Evolutionary conservation across 345 rosid species (phyloP), one percentile per base, ranked within the genome.

Genomic region (Cardiospermum halicacabum): DNA sequence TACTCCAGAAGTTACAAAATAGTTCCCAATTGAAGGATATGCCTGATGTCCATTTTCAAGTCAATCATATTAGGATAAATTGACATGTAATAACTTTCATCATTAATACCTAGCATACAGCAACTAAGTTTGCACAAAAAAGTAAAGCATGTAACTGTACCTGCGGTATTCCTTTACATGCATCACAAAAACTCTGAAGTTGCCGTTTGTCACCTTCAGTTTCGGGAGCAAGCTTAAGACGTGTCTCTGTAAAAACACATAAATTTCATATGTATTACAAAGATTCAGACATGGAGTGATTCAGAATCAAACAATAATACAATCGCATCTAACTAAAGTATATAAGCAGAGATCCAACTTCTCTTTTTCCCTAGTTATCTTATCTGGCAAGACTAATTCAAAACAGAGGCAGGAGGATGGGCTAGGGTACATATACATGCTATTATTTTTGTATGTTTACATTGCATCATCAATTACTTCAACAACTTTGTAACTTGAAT

Each of bases 141-240:
- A 56, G 19, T 40, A 58, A 56, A 59, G 31, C 26, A 58, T 13
- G 55, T 43, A n/a, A 13, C n/a, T 12, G 39, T 83, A 91, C 99
- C 96, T 78, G 95, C 24, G 96, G 82, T 66, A 89, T 89, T 75
- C 99, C 97, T 78, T 89, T 91, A 88, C 99, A 95, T 31, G 96
- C 92, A 78, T 95, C 82, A 68, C 89, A 91, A 73, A 95, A 95
- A 84, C 79, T 77, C 75, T 84, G 81, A 43, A 95, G 85, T 72
- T 91, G 96, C 73, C 83, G 85, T 50, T 64, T 77, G 71, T 89
- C 96, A 57, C 85, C 79, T 79, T 85, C 99, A 56, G 66, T 81
- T 47, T 80, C 85, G 24, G 99, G 77, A 32, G 90, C 88, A 18
- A 95, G 91, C 80, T 81, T 91, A 43, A 81, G 70, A 21, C 85